Conservation (phyloP, 129 eudicot genomes). For the Arctium minus region DNA sequence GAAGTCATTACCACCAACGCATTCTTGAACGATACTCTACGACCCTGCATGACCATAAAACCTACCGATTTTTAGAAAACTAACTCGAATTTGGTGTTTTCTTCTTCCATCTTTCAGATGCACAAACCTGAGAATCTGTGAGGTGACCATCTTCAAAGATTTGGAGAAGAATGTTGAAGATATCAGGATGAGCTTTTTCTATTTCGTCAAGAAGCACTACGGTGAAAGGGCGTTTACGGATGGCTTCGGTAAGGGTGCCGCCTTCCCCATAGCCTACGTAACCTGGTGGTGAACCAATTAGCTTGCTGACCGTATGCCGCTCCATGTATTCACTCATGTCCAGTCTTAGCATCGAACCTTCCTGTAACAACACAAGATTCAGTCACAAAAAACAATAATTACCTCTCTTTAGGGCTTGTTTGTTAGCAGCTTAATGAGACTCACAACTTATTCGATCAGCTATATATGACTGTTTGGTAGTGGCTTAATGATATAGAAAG, state of each 20-base stretch:
- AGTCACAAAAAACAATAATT: neutral
- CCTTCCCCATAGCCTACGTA: slow-evolving; percentile 94
- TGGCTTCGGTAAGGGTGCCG: slow-evolving; percentile 89
- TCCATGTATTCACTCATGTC: slow-evolving; percentile 99
- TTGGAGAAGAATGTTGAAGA: slow-evolving; percentile 87
- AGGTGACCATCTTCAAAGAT: slow-evolving; percentile 94
- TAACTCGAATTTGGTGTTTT: neutral
- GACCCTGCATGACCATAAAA: slow-evolving; percentile 46
- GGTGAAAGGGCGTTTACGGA: slow-evolving; percentile 75
- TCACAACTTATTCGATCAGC: too few relatives aligned
- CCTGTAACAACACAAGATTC: slow-evolving; percentile 36
- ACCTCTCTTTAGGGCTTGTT: neutral
- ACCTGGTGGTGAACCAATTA: slow-evolving; percentile 94
- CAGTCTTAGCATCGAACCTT: slow-evolving; percentile 71
- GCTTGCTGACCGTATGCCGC: slow-evolving; percentile 86
- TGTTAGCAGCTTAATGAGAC: too few relatives aligned
- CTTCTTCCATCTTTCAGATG: neutral
- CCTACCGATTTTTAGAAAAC: neutral
- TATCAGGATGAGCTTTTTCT: slow-evolving; percentile 91
- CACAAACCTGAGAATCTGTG: slow-evolving; percentile 87
- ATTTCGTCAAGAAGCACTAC: slow-evolving; percentile 90
- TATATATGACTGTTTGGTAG: too few relatives aligned
- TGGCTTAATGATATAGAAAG: too few relatives aligned
- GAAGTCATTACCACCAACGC: slow-evolving; percentile 90
- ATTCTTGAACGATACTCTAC: slow-evolving; percentile 83